These are phyloP conservation scores for Paramyrothecium roridum DNA, from an alignment of 2,329 filamentous ascomycete genomes.

Conservation along the genomic window DNA sequence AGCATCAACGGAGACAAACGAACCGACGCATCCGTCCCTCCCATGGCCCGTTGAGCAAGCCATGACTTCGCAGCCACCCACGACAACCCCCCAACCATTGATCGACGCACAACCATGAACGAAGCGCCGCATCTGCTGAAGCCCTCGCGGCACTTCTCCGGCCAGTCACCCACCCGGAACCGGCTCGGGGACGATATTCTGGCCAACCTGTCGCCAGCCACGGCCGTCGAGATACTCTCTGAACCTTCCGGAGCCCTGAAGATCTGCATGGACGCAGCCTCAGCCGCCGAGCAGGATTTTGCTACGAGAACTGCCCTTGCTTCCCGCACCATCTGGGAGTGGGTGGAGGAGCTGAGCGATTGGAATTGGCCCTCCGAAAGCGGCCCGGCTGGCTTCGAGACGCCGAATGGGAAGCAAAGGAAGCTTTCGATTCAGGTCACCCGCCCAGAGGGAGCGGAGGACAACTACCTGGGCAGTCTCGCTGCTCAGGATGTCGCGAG, in stretches of 20 bases:
- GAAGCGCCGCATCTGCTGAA: conserved; percentile 27
- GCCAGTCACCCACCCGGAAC: conserved; percentile 42
- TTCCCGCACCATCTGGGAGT: conserved; percentile 68
- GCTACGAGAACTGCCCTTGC: conserved; percentile 67
- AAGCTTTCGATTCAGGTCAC: conserved; percentile 27
- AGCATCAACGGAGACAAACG: conserved; percentile 14
- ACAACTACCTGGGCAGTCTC: conserved; percentile 67
- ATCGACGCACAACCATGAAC: conserved; percentile 22
- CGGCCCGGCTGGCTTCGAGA: conserved; percentile 53
- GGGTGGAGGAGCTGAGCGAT: conserved; percentile 66
- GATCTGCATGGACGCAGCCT: conserved; percentile 59
- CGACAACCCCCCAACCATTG: background rate
- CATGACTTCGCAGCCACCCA: conserved; percentile 5
- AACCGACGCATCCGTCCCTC: conserved; percentile 8
- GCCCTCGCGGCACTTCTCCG: conserved; percentile 28
- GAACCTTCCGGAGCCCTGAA: conserved; percentile 50
- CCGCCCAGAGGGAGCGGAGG: conserved; percentile 14
- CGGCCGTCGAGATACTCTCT: conserved; percentile 58
- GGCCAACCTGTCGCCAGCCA: conserved; percentile 56
- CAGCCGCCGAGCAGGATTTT: conserved; percentile 66
- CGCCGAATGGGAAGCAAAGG: conserved; percentile 38
- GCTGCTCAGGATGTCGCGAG: conserved; percentile 57
- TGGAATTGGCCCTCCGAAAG: conserved; percentile 55
- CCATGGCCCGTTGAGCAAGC: conserved; percentile 11
- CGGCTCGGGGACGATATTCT: conserved; percentile 56